Percentiles rank a stretch among this genome's conserved stretches.
Evolutionary conservation across 495 filamentous ascomycete genomes (phyloP).

Genomic region (Tuber magnatum): DNA sequence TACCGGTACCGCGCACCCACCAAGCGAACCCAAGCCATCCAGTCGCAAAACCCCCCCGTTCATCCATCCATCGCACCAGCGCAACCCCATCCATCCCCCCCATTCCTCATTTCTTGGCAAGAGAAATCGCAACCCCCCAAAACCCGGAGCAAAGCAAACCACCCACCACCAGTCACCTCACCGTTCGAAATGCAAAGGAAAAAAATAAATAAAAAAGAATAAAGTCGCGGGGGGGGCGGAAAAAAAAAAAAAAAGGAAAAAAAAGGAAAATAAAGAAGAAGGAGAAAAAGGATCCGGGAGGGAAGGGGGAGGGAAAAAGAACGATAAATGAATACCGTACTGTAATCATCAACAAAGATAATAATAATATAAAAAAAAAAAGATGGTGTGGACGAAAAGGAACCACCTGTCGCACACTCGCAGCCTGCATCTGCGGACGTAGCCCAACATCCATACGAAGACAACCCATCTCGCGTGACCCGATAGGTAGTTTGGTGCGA

Average conservation of each 20-base stretch:
- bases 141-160: background rate
- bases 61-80: no score
- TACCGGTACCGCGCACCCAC: background rate
- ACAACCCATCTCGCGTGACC: constrained; percentile 30
- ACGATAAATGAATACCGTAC: background rate
- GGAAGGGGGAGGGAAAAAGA: background rate
- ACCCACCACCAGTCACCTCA: background rate
- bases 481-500: constrained; percentile 24
- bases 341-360: background rate
- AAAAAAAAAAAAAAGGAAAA: no score
- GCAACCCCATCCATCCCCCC: no score
- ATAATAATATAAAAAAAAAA: constrained; percentile 3
- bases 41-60: no score
- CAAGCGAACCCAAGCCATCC: background rate
- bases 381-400: constrained; percentile 31
- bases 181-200: no score
- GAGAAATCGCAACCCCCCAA: background rate
- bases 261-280: background rate
- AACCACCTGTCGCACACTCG: constrained; percentile 31
- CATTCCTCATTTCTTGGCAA: background rate
- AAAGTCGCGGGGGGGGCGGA: no score
- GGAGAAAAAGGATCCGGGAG: background rate
- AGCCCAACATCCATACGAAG: constrained; percentile 18
- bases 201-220: no score
- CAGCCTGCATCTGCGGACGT: constrained; percentile 27